Evolutionary conservation across 208 protist genomes (phyloP).

Genomic region (Polymyxa betae): DNA sequence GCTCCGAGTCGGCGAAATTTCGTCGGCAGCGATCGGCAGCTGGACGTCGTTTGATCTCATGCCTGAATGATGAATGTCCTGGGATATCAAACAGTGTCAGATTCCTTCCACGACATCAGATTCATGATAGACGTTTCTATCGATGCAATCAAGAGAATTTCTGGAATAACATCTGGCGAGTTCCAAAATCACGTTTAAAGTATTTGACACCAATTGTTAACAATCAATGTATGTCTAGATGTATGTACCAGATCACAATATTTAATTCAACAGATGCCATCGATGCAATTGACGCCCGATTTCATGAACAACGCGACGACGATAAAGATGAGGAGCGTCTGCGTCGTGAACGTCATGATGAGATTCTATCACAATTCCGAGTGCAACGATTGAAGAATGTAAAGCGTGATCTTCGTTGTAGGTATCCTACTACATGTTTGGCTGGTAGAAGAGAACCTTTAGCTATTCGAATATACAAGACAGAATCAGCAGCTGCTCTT

Average conservation of each 20-base stretch:
- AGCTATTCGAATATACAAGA: no score
- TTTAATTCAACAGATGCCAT: constrained; percentile 22
- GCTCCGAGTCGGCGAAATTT: not conserved
- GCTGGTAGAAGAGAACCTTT: no score
- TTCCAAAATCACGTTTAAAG: not conserved
- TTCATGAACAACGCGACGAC: not conserved
- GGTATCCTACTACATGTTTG: not conserved
- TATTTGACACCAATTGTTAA: not conserved
- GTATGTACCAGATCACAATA: no score
- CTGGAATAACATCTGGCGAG: constrained; percentile 50
- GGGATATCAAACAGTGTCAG: not conserved
- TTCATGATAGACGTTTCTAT: not conserved
- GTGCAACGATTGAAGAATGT: constrained; percentile 5
- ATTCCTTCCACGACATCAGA: not conserved
- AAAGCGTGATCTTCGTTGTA: not conserved
- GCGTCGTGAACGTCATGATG: constrained; percentile 17
- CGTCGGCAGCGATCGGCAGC: not conserved
- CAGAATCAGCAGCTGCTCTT: no score
- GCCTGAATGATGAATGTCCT: not conserved
- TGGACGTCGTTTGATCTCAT: not conserved
- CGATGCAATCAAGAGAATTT: not conserved
- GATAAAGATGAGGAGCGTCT: not conserved
- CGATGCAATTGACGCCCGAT: not conserved
- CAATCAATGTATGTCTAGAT: constrained; percentile 12
- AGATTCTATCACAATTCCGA: constrained; percentile 34